These are phyloP conservation scores for Gossypium gossypioides DNA, from an alignment of 441 rosid genomes.

Conservation along the genomic window DNA sequence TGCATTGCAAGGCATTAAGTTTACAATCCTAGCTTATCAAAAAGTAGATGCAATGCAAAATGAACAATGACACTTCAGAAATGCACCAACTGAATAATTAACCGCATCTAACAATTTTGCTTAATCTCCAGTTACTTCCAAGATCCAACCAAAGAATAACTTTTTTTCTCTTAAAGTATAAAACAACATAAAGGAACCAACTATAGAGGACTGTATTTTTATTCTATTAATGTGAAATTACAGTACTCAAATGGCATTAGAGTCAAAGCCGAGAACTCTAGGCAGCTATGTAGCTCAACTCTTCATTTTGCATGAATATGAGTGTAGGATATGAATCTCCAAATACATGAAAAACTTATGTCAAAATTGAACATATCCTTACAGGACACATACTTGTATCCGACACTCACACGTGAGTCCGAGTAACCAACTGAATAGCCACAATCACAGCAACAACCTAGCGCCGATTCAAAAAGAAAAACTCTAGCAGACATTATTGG, in stretches of 20 bases:
- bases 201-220: background rate
- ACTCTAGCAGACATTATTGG: background rate
- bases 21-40: background rate
- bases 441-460: background rate
- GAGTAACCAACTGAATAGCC: background rate
- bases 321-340: background rate
- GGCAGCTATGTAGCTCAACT: background rate
- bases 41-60: background rate
- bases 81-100: background rate
- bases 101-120: background rate
- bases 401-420: background rate
- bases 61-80: background rate
- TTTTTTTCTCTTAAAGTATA: background rate
- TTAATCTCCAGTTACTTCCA: background rate
- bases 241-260: background rate
- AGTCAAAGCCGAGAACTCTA: background rate
- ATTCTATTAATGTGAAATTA: background rate
- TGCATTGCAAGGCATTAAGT: conserved; percentile 5
- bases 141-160: background rate
- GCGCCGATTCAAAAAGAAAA: background rate
- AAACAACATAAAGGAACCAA: background rate
- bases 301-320: background rate
- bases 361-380: background rate
- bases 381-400: background rate
- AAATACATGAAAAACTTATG: background rate